Conservation (phyloP, 352 stramenopile species). For the Poterioochromonas sp. region DNA sequence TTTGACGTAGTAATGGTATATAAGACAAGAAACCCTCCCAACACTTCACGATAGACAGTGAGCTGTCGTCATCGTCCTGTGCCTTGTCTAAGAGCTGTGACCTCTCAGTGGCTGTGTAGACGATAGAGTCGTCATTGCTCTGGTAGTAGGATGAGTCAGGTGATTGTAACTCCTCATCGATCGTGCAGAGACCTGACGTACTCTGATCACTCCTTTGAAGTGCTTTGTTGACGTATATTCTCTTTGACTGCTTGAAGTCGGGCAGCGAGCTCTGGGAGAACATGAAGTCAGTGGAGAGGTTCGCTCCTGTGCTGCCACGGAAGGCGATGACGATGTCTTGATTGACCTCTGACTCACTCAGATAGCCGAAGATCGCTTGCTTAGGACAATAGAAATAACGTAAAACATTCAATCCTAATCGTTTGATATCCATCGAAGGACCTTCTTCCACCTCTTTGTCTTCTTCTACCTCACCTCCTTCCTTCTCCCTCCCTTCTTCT, state of each 20-base stretch:
- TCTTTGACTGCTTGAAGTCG: background rate
- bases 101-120: background rate
- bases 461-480: background rate
- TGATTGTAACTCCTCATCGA: too few species aligned
- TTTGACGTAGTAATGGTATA: background rate
- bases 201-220: too few species aligned
- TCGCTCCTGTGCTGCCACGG: background rate
- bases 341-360: background rate
- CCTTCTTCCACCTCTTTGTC: background rate
- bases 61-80: background rate
- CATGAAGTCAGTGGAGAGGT: background rate
- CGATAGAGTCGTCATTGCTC: too few species aligned
- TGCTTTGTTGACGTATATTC: too few species aligned
- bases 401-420: background rate
- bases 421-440: background rate
- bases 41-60: background rate
- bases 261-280: constrained; percentile 4
- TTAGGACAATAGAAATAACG: background rate
- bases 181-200: too few species aligned
- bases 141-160: too few species aligned
- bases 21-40: background rate
- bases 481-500: background rate
- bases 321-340: background rate
- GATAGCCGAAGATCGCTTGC: background rate
- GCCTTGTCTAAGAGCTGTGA: background rate